Base-by-base conservation (phyloP, 352 stramenopile genomes). In the Phytophthora citricola region DNA sequence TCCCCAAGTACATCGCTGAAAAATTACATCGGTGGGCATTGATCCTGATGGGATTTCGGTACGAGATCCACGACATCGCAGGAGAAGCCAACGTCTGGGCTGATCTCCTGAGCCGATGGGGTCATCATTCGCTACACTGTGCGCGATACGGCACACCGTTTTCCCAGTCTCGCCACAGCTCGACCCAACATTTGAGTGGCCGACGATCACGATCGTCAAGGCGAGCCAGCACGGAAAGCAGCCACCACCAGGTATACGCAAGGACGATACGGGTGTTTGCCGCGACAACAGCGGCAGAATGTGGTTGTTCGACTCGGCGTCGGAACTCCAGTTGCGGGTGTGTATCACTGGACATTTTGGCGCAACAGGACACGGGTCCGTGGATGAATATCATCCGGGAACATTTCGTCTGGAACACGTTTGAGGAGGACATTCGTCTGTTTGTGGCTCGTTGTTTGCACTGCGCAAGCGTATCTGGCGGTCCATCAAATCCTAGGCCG, bases 41-140 rank as follows among this genome's bases (percentile, higher is more conserved):
- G 31, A 40, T 58, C 2, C 36, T 75, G 4, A 53, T 47, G 40
- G 31, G 20, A 1, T 59, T 59, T n/a, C 31, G 20, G 5, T 69
- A 69, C 38, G 41, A 58, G 2, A 74, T 74, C 24, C 24, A 60
- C 7, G 58, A 69, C 17, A 57, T 64, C 7, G 11, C 45, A 15
- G 47, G 48, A 1, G 24, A 44, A 9, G 9, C 9, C 0, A 65
- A 58, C 26, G 47, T 58, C 0, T 64, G 57, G 46, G 57, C 45
- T 22, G 57, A 64, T 44, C 11, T 64, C 12, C 8, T 64, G 22
- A 34, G 6, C 4, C 15, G 57, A 15, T 58, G 57, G 57, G 55
- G 46, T 14, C 36, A 17, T 38, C 26, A 15, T 57, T 47, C 24
- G 26, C 14, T 20, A 50, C 40, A 7, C 5, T 59, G 5, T 29